Evolutionary conservation across 257 asterid genomes (phyloP).

Genomic region (Misopates orontium): DNA sequence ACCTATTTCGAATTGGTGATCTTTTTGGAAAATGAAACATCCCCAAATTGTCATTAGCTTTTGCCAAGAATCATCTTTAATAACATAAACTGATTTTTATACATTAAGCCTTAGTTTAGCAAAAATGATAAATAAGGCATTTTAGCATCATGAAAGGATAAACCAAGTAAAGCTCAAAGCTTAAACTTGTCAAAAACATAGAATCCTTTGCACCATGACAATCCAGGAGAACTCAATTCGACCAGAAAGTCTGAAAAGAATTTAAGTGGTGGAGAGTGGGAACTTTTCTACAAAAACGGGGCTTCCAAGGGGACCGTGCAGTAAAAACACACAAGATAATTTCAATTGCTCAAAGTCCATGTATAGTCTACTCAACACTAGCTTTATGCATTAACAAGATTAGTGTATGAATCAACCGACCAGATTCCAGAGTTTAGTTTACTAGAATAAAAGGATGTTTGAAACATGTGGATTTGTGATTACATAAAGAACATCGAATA

Average conservation of each 20-base stretch:
- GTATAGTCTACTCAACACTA: neutral
- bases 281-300: neutral
- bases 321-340: neutral
- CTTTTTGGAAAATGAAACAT: no score
- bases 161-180: neutral
- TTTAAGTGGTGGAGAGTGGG: no score
- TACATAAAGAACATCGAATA: no score
- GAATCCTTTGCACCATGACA: neutral
- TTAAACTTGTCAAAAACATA: neutral
- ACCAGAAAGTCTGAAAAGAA: neutral
- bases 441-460: conserved; percentile 4
- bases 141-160: neutral
- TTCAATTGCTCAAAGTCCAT: neutral
- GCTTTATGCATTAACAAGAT: neutral
- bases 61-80: neutral
- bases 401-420: neutral
- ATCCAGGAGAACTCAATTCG: neutral
- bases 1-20: neutral
- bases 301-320: neutral
- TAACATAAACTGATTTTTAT: neutral
- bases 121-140: neutral
- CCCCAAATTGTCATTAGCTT: neutral
- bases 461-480: neutral
- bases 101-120: neutral
- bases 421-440: neutral